These are phyloP conservation scores for Solanum etuberosum DNA, from an alignment of 257 asterid species.

Conservation along the genomic window DNA sequence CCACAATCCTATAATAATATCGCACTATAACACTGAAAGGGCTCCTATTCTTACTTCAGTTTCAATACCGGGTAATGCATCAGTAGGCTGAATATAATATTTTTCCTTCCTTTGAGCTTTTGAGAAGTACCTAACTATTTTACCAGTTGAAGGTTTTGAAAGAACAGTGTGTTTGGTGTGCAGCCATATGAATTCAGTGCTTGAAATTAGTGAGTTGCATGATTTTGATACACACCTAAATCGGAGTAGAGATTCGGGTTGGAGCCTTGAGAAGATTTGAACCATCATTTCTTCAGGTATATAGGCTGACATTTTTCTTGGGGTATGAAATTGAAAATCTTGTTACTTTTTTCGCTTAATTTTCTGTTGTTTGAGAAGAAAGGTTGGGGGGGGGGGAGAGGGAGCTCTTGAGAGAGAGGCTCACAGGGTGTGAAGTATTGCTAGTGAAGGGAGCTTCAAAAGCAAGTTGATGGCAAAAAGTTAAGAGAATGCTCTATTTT, in stretches of 20 bases:
- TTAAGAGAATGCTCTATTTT: background rate
- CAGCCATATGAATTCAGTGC: background rate
- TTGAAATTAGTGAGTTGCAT: constrained; percentile 2
- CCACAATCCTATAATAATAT: constrained; percentile 19
- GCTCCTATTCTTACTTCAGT: background rate
- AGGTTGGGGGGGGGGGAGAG: background rate
- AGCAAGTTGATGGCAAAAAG: background rate
- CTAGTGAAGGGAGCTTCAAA: background rate
- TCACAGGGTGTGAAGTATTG: background rate
- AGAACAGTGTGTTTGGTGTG: background rate
- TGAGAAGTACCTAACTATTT: constrained; percentile 1
- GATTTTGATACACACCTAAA: constrained; percentile 8
- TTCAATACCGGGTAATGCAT: background rate
- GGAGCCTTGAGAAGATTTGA: constrained; percentile 3
- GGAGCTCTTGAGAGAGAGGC: background rate
- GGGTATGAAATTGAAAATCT: background rate
- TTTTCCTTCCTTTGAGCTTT: background rate
- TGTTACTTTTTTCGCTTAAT: background rate
- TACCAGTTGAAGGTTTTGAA: background rate
- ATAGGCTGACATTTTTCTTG: background rate
- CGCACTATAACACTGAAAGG: background rate
- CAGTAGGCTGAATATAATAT: background rate
- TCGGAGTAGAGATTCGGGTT: background rate
- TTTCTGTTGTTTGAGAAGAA: background rate
- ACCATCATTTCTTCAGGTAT: constrained; percentile 1